These are phyloP conservation scores for Ogataea trehalophila DNA, from an alignment of 805 yeast species.

Conservation along the genomic window DNA sequence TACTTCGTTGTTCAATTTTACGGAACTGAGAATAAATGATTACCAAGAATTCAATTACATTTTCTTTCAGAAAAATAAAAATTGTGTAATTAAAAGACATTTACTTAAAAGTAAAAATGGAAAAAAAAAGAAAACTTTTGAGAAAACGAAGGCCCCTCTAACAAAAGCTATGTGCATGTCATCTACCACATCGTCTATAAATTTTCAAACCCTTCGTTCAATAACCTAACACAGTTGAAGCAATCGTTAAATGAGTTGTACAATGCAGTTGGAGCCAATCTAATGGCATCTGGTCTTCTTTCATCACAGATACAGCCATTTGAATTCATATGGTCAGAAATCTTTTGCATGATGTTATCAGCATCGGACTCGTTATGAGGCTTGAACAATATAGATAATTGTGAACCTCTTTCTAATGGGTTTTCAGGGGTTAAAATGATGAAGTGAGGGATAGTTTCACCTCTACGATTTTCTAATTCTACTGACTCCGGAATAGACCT, in stretches of 20 bases:
- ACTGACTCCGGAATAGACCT: constrained; percentile 25
- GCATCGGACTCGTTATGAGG: constrained; percentile 36
- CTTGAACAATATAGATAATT: constrained; percentile 67
- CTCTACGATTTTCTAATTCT: no score
- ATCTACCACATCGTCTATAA: not conserved
- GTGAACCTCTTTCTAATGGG: constrained; percentile 66
- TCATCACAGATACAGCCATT: constrained; percentile 80
- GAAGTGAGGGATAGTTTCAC: constrained; percentile 37
- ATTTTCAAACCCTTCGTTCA: constrained; percentile 38
- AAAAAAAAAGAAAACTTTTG: no score
- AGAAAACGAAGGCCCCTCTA: no score
- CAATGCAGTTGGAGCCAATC: constrained; percentile 83
- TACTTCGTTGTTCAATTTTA: no score
- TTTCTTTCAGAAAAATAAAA: no score
- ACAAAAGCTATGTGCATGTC: no score
- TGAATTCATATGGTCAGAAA: constrained; percentile 44
- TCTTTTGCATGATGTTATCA: constrained; percentile 56
- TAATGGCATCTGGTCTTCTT: constrained; percentile 82
- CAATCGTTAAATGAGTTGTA: constrained; percentile 76
- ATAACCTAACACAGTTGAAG: constrained; percentile 35
- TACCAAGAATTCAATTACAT: no score
- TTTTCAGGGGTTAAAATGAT: constrained; percentile 70
- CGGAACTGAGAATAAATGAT: no score
- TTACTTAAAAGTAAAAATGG: no score
- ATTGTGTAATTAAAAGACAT: no score